Evolutionary conservation across 495 filamentous ascomycete genomes (phyloP).

Genomic region (Aspergillus nidulans): DNA sequence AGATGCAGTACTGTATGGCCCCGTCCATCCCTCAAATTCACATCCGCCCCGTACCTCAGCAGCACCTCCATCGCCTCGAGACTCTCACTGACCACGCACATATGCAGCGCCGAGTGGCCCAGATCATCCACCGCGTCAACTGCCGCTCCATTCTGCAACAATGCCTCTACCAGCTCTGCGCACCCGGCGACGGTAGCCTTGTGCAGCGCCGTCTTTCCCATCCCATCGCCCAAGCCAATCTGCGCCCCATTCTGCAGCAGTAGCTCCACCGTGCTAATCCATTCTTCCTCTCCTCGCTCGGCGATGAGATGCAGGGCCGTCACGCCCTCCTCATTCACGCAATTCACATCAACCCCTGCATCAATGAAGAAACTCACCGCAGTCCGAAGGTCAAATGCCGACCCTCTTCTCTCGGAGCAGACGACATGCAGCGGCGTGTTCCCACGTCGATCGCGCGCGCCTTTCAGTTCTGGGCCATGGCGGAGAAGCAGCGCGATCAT

Average conservation of each 20-base stretch:
- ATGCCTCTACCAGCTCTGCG: not conserved
- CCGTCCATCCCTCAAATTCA: not conserved
- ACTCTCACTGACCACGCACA: not conserved
- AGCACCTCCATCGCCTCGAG: not conserved
- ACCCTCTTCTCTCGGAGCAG: not conserved
- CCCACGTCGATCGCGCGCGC: not conserved
- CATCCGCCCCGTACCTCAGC: not conserved
- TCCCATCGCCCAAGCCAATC: not conserved
- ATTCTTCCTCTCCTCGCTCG: not conserved
- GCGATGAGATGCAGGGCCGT: not conserved
- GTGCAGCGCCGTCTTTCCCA: not conserved
- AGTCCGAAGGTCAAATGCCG: not conserved
- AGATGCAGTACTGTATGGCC: constrained; percentile 1
- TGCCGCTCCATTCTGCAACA: not conserved
- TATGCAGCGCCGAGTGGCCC: not conserved
- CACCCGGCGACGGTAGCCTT: not conserved
- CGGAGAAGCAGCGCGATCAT: not conserved
- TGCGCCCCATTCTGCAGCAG: not conserved
- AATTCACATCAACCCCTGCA: not conserved
- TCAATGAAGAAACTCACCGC: not conserved
- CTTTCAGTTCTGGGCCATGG: not conserved
- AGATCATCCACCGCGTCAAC: not conserved
- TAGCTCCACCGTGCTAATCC: not conserved
- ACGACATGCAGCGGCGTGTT: not conserved
- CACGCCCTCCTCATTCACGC: not conserved